Base-by-base conservation (phyloP, 257 asterid species). In the Anisodus acutangulus region DNA sequence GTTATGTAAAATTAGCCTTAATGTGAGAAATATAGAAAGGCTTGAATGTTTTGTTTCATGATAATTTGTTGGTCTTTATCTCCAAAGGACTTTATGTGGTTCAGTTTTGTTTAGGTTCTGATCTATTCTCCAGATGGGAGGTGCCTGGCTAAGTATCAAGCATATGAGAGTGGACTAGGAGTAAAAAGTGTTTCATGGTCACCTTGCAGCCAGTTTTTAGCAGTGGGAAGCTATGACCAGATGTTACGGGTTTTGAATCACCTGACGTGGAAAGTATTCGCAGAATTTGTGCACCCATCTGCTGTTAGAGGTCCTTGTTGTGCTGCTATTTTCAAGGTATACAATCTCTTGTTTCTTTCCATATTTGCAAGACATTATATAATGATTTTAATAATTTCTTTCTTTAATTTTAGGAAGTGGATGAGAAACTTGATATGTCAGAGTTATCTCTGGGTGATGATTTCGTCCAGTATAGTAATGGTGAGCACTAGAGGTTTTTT, bases 261-360 rank as follows among this genome's bases (percentile, higher is more conserved):
- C 93, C 91, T 97, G 93, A 97, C 99, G 4, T 97, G 99, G 99
- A 97, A 95, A 91, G 98, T 97, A 37, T 97, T 97, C 90, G 99
- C 99, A 66, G 99, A 97, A 91, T 97, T 97, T 86, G 89, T 88
- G 31, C 99, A 97, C 88, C 92, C 92, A 60, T 90, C 98, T 26
- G 89, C 88, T 8, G 91, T 97, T 55, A 97, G 99, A 68, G 93
- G 95, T 79, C 99, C 99, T 83, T 96, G 99, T 91, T 89, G 90
- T 83, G 99, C 98, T 85, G 97, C 97, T 82, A 90, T 95, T 88
- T 97, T 95, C 91, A 95, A 94, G 97, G 99, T 94, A 83, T 19
- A 47, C 76, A 68, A 71, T 35, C 82, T 83, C n/a, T 81, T 63
- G 70, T 69, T 84, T 80, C 55, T 80, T 79, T 49, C 49, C 76